Evolutionary conservation across 192 early-diverging fungal species (phyloP).

Genomic region (Phlyctochytrium arcticum): DNA sequence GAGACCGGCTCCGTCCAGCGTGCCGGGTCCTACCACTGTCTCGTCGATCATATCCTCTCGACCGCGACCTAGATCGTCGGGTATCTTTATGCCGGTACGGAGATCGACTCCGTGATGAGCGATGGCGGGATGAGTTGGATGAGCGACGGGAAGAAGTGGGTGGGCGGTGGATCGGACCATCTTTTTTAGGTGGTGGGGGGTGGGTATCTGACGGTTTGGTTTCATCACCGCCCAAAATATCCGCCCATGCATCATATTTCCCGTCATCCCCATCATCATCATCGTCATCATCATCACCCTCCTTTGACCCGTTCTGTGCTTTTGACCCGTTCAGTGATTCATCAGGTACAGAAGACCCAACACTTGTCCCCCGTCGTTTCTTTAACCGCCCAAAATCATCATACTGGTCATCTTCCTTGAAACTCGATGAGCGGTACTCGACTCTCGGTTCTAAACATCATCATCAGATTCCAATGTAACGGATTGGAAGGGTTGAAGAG

Average conservation of each 20-base stretch:
- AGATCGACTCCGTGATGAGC: not conserved
- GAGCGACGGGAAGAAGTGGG: not conserved
- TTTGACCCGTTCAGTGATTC: not conserved
- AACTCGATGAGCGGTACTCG: constrained; percentile 38
- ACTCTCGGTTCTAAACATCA: constrained; percentile 27
- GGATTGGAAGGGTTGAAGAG: not conserved
- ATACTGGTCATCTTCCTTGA: constrained; percentile 34
- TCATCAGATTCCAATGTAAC: not conserved
- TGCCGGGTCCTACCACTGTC: no score
- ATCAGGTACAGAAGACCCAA: not conserved
- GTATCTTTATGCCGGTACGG: not conserved
- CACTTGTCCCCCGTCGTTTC: constrained; percentile 29
- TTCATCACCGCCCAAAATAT: constrained; percentile 34
- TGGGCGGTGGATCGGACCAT: no score
- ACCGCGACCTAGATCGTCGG: not conserved
- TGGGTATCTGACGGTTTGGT: no score
- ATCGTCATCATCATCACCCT: constrained; percentile 27
- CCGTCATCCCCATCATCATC: constrained; percentile 42
- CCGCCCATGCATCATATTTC: constrained; percentile 41
- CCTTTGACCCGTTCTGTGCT: not conserved
- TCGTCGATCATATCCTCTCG: not conserved
- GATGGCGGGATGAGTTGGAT: not conserved
- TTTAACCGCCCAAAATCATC: constrained; percentile 47
- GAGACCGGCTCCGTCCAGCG: no score
- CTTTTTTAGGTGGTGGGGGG: no score